A percentile compares a stretch with the other conserved stretches of the same genome.
These are phyloP conservation scores for Nemania sp. DNA, from an alignment of 2,329 filamentous ascomycete species.

Conservation along the genomic window DNA sequence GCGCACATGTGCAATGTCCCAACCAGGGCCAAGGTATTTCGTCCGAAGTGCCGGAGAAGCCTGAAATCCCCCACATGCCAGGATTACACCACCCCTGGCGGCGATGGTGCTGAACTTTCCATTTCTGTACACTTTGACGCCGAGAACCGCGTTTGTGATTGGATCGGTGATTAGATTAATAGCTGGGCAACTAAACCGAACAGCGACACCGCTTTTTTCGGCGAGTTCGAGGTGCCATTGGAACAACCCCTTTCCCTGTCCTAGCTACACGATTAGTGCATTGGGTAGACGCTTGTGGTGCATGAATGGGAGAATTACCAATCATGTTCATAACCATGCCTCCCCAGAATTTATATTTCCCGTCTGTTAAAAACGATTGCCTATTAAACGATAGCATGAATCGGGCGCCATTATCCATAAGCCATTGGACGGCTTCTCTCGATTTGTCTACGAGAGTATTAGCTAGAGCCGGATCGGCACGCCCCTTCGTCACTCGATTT, in stretches of 20 bases:
- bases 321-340: conserved; percentile 63
- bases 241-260: conserved; percentile 44
- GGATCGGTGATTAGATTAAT: conserved; percentile 38
- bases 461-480: conserved; percentile 63
- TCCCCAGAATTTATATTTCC: conserved; percentile 74
- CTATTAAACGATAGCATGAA: conserved; percentile 74
- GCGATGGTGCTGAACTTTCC: conserved; percentile 40
- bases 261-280: conserved; percentile 28
- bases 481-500: conserved; percentile 65
- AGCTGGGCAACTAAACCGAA: conserved; percentile 38
- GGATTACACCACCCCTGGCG: conserved; percentile 56
- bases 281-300: background rate
- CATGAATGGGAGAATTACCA: conserved; percentile 15
- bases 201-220: conserved; percentile 32
- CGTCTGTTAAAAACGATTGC: conserved; percentile 73
- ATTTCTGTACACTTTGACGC: conserved; percentile 37
- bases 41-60: conserved; percentile 67
- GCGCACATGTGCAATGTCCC: conserved; percentile 72
- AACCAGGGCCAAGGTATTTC: conserved; percentile 67
- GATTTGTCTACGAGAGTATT: conserved; percentile 64
- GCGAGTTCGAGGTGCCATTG: conserved; percentile 43
- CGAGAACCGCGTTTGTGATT: conserved; percentile 37
- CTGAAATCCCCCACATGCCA: conserved; percentile 74
- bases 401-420: conserved; percentile 64
- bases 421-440: conserved; percentile 65